Percentiles rank a stretch among this genome's conserved stretches.
Evolutionary conservation across 352 stramenopile species (phyloP).

Genomic region (Aphanomyces euteiches): DNA sequence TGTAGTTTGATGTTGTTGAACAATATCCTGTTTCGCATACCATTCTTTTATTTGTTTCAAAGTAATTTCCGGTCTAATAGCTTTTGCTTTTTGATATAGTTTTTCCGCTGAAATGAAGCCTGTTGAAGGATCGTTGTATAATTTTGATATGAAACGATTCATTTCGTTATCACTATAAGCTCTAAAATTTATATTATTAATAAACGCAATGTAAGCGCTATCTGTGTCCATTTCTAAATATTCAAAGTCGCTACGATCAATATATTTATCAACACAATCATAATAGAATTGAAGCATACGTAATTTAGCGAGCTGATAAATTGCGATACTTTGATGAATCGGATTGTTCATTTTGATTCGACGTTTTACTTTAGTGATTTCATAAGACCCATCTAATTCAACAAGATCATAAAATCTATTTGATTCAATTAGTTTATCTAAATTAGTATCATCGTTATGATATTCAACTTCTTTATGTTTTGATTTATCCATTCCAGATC

Average conservation of each 20-base stretch:
- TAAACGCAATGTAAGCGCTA: constrained; percentile 32
- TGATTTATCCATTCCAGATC: constrained; percentile 30
- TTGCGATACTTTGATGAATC: constrained; percentile 32
- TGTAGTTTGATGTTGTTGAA: constrained; percentile 35
- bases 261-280: constrained; percentile 32
- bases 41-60: constrained; percentile 36
- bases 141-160: constrained; percentile 28
- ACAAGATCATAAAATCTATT: constrained; percentile 25
- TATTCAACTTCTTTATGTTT: constrained; percentile 33
- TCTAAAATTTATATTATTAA: background rate
- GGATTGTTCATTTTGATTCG: constrained; percentile 30
- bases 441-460: constrained; percentile 10
- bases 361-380: constrained; percentile 27
- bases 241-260: constrained; percentile 33
- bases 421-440: constrained; percentile 6
- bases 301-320: constrained; percentile 34
- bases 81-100: constrained; percentile 33
- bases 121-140: constrained; percentile 36
- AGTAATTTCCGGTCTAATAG: constrained; percentile 29
- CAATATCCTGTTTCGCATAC: constrained; percentile 28
- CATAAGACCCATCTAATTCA: constrained; percentile 25
- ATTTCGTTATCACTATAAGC: constrained; percentile 5
- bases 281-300: constrained; percentile 36
- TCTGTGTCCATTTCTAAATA: constrained; percentile 34
- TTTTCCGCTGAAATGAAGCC: constrained; percentile 32